A percentile compares a stretch with the other conserved stretches of the same genome.
Conservation (phyloP, 2,329 filamentous ascomycete genomes). For the Dryadomyces sulphureus region DNA sequence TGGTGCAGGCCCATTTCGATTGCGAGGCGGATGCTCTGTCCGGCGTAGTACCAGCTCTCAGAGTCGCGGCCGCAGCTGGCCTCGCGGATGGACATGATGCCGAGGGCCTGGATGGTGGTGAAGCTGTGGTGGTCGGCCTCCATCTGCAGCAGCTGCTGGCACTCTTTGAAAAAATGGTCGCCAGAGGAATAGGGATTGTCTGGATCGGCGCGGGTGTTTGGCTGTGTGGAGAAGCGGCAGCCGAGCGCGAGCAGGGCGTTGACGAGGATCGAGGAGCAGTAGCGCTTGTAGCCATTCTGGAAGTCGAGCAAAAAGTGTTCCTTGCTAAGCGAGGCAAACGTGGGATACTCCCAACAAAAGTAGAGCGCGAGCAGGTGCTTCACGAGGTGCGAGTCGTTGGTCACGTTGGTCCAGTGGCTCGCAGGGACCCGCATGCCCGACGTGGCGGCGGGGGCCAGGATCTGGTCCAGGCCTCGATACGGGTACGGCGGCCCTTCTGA, state of each 20-base stretch:
- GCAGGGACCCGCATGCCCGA: slow-evolving; percentile 27
- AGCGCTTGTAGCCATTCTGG: slow-evolving; percentile 41
- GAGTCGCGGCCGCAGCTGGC: slow-evolving; percentile 59
- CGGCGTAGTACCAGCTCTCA: slow-evolving; percentile 57
- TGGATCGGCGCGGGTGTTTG: slow-evolving; percentile 46
- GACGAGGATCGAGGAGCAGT: slow-evolving; percentile 52
- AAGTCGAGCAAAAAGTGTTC: slow-evolving; percentile 58
- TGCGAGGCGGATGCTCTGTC: slow-evolving; percentile 56
- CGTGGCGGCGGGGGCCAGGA: slow-evolving; percentile 32
- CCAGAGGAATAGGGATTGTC: slow-evolving; percentile 50
- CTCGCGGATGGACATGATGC: slow-evolving; percentile 62
- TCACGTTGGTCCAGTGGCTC: slow-evolving; percentile 46
- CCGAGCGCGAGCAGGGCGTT: slow-evolving; percentile 52
- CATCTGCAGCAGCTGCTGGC: slow-evolving; percentile 42
- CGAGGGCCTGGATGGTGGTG: slow-evolving; percentile 60
- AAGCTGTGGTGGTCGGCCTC: slow-evolving; percentile 45
- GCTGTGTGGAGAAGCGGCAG: slow-evolving; percentile 53
- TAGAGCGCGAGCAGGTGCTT: slow-evolving; percentile 51
- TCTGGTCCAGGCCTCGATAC: slow-evolving; percentile 29
- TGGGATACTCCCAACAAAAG: slow-evolving; percentile 65
- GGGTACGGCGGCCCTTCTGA: slow-evolving; percentile 7
- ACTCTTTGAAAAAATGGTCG: slow-evolving; percentile 61
- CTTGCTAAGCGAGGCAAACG: slow-evolving; percentile 57
- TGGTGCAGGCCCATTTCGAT: slow-evolving; percentile 58
- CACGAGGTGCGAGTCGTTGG: slow-evolving; percentile 40